These are phyloP conservation scores for Dactylellina sp. DNA, from an alignment of 2,329 filamentous ascomycete species.

Conservation along the genomic window DNA sequence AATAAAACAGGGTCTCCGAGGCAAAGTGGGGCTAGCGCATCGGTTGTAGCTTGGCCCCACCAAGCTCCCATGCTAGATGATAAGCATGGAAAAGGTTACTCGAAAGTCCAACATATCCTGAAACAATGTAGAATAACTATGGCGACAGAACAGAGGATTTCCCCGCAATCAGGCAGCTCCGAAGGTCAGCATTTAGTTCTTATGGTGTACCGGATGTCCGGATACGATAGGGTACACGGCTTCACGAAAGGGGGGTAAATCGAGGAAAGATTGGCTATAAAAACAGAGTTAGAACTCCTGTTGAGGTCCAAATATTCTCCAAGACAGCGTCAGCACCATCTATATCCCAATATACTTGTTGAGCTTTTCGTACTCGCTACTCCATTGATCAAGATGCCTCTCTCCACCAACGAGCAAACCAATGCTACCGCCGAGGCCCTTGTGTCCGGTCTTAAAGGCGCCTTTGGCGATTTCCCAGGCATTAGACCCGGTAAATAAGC, in stretches of 20 bases:
- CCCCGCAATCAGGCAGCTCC: slow-evolving; percentile 28
- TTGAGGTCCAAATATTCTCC: neutral
- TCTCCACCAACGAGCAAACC: slow-evolving; percentile 64
- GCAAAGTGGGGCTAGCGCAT: slow-evolving; percentile 6
- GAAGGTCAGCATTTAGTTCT: slow-evolving; percentile 3
- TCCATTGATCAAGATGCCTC: slow-evolving; percentile 67
- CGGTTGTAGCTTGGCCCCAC: neutral
- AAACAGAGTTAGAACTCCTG: slow-evolving; percentile 3
- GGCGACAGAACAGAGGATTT: slow-evolving; percentile 29
- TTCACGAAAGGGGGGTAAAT: neutral
- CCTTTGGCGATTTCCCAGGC: slow-evolving; percentile 65
- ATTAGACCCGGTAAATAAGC: slow-evolving; percentile 64
- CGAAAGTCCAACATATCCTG: neutral
- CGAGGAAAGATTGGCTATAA: neutral
- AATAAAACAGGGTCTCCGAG: slow-evolving; percentile 9
- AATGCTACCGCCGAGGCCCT: slow-evolving; percentile 64
- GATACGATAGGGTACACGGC: slow-evolving; percentile 38
- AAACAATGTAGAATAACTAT: slow-evolving; percentile 4
- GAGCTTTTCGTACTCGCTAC: slow-evolving; percentile 54
- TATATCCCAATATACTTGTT: neutral
- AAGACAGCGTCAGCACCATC: neutral
- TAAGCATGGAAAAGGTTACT: neutral
- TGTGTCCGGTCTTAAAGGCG: slow-evolving; percentile 63
- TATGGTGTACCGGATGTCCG: neutral
- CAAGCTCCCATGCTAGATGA: neutral